Evolutionary conservation across 1,139 yeast genomes (phyloP).

Genomic region (Protomyces inouyei): DNA sequence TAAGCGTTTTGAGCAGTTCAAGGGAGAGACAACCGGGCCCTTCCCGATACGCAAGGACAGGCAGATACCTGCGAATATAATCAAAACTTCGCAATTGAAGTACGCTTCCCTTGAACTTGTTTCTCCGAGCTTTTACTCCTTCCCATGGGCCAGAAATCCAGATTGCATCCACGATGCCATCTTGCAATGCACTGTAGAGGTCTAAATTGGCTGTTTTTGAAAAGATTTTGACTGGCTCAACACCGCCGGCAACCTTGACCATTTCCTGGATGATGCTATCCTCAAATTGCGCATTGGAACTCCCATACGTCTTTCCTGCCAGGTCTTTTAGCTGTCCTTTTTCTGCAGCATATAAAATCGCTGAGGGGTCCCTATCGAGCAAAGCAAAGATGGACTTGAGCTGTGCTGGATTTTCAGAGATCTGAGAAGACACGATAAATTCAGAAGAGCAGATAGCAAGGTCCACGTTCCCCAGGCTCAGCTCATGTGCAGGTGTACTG

Average conservation of each 20-base stretch:
- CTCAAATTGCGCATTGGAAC: slow-evolving; percentile 13
- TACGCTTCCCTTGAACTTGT: background rate
- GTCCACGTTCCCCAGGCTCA: slow-evolving; percentile 1
- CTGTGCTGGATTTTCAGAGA: background rate
- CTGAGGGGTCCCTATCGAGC: slow-evolving; percentile 8
- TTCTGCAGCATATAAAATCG: slow-evolving; percentile 1
- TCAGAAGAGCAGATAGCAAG: slow-evolving; percentile 17
- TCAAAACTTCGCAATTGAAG: background rate
- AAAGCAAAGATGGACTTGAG: slow-evolving; percentile 15
- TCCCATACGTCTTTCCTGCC: slow-evolving; percentile 12
- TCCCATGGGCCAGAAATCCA: slow-evolving; percentile 15
- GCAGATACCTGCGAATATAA: slow-evolving; percentile 6
- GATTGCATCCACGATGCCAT: slow-evolving; percentile 4
- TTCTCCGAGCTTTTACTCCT: slow-evolving; percentile 5
- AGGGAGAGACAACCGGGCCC: background rate
- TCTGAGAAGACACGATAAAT: slow-evolving; percentile 2
- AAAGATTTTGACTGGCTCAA: background rate
- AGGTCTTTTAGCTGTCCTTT: slow-evolving; percentile 1
- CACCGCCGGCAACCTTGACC: slow-evolving; percentile 10
- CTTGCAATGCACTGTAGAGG: slow-evolving; percentile 1
- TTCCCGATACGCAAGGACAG: slow-evolving; percentile 8
- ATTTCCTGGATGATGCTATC: slow-evolving; percentile 3
- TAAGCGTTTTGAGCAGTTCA: background rate
- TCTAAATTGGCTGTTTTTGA: slow-evolving; percentile 9
- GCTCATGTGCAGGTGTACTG: slow-evolving; percentile 9